Base-by-base conservation (phyloP, 176 grass and related monocot species). In the Phoenix dactylifera region DNA sequence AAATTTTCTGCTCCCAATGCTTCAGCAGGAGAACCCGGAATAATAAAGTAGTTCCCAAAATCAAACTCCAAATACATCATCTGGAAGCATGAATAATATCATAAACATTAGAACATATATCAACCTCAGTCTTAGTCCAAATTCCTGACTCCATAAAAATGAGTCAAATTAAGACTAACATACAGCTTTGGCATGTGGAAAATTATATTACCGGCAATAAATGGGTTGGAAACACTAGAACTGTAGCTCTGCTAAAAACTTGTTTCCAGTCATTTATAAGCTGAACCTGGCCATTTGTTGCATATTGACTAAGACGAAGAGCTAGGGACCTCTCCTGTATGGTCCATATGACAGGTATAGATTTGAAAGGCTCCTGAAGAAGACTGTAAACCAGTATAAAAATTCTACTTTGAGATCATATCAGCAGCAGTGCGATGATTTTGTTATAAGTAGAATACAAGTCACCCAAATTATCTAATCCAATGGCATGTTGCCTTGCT, bases 281-380 rank as follows among this genome's bases (percentile, higher is more conserved):
- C 71, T 83, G 85, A 83, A 66, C 52, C 79, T 82, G 79, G 24
- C 79, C 79, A 71, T 76, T 87, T 16, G 74, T 74, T 61, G 78
- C 73, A 69, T 93, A 98, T 75, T 66, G 63, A 75, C 24, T 68
- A 57, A 81, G 16, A 62, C 71, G 68, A 79, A 76, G 56, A 26
- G 85, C 88, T 14, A 93, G 85, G 18, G 85, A 85, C 67, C 30
- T 81, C 73, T 93, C 94, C 35, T 89, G 82, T 55, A 98, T 81
- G 24, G 82, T 98, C 94, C 94, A 98, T 75, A 98, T 88, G 64
- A 98, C 72, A 77, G 94, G 94, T 66, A 98, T 61, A 64, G 84
- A 89, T 89, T 86, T 93, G 79, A 98, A 98, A 78, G 94, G 94
- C 69, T 98, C 94, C 58, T 93, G 94, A 66, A 80, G 62, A 76